Evolutionary conservation across 768 basidiomycete genomes (phyloP).

Genomic region (Tylopilus intermedius): DNA sequence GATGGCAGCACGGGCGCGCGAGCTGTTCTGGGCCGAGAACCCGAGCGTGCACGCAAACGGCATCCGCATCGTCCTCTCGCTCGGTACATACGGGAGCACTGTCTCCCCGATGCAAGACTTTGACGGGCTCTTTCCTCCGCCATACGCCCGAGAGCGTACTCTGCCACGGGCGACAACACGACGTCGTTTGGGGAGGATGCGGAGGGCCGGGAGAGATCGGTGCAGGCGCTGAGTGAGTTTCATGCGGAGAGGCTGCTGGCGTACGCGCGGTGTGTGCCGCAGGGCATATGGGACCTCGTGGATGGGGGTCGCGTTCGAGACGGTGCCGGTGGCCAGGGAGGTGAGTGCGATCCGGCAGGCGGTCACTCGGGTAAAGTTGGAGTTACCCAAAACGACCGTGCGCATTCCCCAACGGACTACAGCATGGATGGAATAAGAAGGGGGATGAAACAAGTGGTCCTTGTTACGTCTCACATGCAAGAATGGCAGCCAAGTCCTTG

Average conservation of each 20-base stretch:
- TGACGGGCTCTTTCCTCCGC: slow-evolving; percentile 69
- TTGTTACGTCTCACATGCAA: slow-evolving; percentile 37
- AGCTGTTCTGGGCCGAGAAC: slow-evolving; percentile 29
- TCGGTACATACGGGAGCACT: slow-evolving; percentile 72
- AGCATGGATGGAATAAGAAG: slow-evolving; percentile 1
- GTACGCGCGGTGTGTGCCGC: slow-evolving; percentile 41
- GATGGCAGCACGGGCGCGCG: slow-evolving; percentile 46
- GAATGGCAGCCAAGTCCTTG: slow-evolving; percentile 72
- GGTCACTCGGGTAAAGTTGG: slow-evolving; percentile 36
- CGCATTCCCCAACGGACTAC: slow-evolving; percentile 3
- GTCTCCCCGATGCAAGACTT: slow-evolving; percentile 67
- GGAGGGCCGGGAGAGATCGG: slow-evolving; percentile 35
- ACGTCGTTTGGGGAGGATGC: slow-evolving; percentile 39
- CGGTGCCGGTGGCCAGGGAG: slow-evolving; percentile 64
- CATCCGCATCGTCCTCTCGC: slow-evolving; percentile 57
- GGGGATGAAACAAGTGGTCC: not conserved
- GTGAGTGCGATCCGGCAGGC: slow-evolving; percentile 60
- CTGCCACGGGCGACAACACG: slow-evolving; percentile 30
- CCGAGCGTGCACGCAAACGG: slow-evolving; percentile 12
- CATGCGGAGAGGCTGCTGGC: slow-evolving; percentile 58
- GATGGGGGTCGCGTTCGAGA: slow-evolving; percentile 73
- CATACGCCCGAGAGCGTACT: slow-evolving; percentile 54
- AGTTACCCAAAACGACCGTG: slow-evolving; percentile 7
- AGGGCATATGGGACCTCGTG: slow-evolving; percentile 48
- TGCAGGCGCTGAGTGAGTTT: slow-evolving; percentile 52